phyloP scores from a whole-genome alignment of 768 basidiomycete genomes.

The Boletus rex-veris region DNA sequence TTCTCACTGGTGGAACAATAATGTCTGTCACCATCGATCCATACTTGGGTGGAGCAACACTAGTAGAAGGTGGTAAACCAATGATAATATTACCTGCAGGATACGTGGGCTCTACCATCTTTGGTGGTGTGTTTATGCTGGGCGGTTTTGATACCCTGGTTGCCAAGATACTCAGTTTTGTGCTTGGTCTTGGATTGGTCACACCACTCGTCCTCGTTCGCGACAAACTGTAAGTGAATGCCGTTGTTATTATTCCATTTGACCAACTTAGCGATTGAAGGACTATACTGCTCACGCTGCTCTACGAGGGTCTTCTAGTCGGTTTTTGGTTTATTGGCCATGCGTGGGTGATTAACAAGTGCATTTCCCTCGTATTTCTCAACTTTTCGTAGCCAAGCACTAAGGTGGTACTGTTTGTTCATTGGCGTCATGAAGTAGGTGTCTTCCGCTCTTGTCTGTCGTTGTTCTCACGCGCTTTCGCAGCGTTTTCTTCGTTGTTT shows the following conservation, averaged over 20 bases:
- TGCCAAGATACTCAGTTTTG: conserved; percentile 89
- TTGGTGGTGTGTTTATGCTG: conserved; percentile 80
- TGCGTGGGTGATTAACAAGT: conserved; percentile 49
- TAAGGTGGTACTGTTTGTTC: conserved; percentile 83
- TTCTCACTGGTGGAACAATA: conserved; percentile 77
- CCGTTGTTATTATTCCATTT: neutral
- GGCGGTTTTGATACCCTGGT: conserved; percentile 87
- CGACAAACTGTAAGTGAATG: conserved; percentile 74
- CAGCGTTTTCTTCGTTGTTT: conserved; percentile 84
- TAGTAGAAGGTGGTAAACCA: conserved; percentile 74
- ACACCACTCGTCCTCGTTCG: conserved; percentile 82
- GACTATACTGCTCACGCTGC: conserved; percentile 76
- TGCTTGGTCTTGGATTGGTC: conserved; percentile 83
- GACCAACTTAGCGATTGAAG: conserved; percentile 39
- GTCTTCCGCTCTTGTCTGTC: conserved; percentile 8
- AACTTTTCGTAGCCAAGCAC: conserved; percentile 52
- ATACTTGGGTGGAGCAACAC: conserved; percentile 57
- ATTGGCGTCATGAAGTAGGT: conserved; percentile 82
- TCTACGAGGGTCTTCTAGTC: conserved; percentile 82
- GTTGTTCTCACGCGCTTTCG: conserved; percentile 6
- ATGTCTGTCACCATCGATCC: conserved; percentile 82
- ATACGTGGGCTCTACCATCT: conserved; percentile 76
- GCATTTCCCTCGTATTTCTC: conserved; percentile 3
- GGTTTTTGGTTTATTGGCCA: conserved; percentile 97
- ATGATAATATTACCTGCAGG: conserved; percentile 72